Percentiles rank a stretch among this genome's conserved stretches.
These are phyloP conservation scores for Candida gorgasii DNA, from an alignment of 805 yeast species.

Conservation along the genomic window DNA sequence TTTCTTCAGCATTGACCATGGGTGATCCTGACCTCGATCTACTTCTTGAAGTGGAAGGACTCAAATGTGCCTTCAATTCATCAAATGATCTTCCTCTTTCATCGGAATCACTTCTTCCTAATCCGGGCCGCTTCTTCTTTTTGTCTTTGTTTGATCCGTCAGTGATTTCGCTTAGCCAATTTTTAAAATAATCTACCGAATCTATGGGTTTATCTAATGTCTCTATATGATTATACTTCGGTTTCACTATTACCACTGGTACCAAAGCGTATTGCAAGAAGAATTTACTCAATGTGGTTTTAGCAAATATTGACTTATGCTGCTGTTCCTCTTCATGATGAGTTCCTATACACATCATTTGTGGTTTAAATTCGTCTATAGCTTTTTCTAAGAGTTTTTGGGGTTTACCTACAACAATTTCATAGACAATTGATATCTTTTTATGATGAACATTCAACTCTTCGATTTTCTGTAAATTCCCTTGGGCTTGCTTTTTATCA, in stretches of 20 bases:
- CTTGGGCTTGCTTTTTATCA: constrained; percentile 30
- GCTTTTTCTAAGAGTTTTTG: constrained; percentile 39
- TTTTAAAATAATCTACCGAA: constrained; percentile 34
- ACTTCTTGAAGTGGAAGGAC: constrained; percentile 9
- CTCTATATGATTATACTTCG: constrained; percentile 35
- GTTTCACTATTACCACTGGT: constrained; percentile 46
- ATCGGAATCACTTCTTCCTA: constrained; percentile 14
- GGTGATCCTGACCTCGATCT: constrained; percentile 20
- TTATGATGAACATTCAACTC: constrained; percentile 34
- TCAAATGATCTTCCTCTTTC: constrained; percentile 21
- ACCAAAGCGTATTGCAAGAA: constrained; percentile 45
- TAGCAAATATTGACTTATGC: constrained; percentile 30
- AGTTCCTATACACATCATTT: constrained; percentile 48
- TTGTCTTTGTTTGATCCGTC: constrained; percentile 21
- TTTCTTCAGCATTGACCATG: constrained; percentile 18
- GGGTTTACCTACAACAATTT: constrained; percentile 43
- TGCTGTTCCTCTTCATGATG: constrained; percentile 29
- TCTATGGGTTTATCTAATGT: constrained; percentile 32
- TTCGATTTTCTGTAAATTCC: constrained; percentile 31
- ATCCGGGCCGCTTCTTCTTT: constrained; percentile 14
- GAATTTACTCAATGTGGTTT: constrained; percentile 38
- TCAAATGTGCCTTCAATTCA: constrained; percentile 3
- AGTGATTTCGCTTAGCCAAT: constrained; percentile 31
- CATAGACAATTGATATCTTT: constrained; percentile 40
- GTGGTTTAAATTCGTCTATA: constrained; percentile 42